Evolutionary conservation across 2,329 filamentous ascomycete genomes (phyloP), one percentile per base, ranked within the genome.

Genomic region (Alternaria longipes): DNA sequence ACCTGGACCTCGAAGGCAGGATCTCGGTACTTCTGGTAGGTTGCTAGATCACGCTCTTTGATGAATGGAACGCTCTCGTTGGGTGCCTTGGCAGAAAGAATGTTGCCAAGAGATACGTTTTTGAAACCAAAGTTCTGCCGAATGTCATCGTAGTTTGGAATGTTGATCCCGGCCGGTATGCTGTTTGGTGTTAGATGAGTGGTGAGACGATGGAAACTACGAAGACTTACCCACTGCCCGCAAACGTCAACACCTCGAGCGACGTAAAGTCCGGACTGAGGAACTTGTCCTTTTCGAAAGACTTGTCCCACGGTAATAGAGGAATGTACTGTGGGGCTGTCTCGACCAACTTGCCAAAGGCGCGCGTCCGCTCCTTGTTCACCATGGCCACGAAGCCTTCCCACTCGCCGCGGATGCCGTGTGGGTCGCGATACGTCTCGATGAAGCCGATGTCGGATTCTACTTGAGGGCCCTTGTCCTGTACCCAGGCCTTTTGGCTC

Each of bases 201-300:
- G 3, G 6, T 12, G 3, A 12, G n/a, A 5, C 5, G 7, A 20
- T 5, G 18, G 7, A n/a, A 2, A 8, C 14, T 2, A 8, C 28
- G 3, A 18, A 47, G 4, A 68, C 74, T 63, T 59, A 77, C 59
- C 86, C 87, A 54, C 84, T 86, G 8, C 86, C 85, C 22, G 87
- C 86, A 70, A 97, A 97, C 1, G 91, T 93, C 62, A 97, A 81
- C 3, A 97, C 93, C 78, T 99, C 95, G 2, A 98, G 85, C 9
- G 91, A 95, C 0, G 95, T 98, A 75, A 99, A 99, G 78, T 99
- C 95, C 0, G 95, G 95, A 54, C 92, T 94, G 36, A 97, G 81
- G 80, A 99, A 99, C 74, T 91, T 93, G 82, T 97, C 94, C 80
- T 98, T 98, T 77, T 99, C 95, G 68, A 98, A 99, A 0, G 92